phyloP scores from a whole-genome alignment of 306 rosid genomes.

The Biancaea sappan region DNA sequence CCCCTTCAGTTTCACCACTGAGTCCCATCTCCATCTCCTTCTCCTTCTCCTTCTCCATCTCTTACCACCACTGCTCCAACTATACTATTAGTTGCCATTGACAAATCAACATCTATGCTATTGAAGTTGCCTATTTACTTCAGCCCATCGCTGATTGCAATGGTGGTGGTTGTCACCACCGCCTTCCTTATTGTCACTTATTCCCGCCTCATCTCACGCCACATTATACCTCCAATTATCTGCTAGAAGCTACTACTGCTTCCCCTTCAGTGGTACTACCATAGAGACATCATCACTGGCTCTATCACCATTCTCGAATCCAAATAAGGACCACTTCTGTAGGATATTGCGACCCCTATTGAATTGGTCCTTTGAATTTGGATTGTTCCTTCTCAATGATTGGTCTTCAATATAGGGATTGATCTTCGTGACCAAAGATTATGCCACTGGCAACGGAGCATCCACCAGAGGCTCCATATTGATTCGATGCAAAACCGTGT shows the following conservation, averaged over 20 bases:
- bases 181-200: constrained; percentile 84
- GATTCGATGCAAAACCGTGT: constrained; percentile 54
- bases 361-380: constrained; percentile 50
- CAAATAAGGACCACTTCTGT: constrained; percentile 82
- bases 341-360: constrained; percentile 60
- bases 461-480: constrained; percentile 52
- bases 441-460: constrained; percentile 13
- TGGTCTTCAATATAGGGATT: constrained; percentile 65
- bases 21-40: constrained; percentile 38
- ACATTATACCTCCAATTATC: constrained; percentile 58
- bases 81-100: neutral
- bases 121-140: constrained; percentile 66
- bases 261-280: constrained; percentile 74
- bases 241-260: constrained; percentile 50
- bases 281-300: constrained; percentile 72
- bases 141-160: constrained; percentile 86
- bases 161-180: constrained; percentile 84
- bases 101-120: constrained; percentile 41
- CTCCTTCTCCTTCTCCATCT: constrained; percentile 15
- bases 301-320: constrained; percentile 86
- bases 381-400: constrained; percentile 44
- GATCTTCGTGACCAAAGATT: constrained; percentile 53
- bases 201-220: constrained; percentile 87
- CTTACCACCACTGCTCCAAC: neutral
- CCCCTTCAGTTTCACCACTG: constrained; percentile 24